Base-by-base conservation (phyloP, 306 rosid genomes). In the Parietaria judaica region DNA sequence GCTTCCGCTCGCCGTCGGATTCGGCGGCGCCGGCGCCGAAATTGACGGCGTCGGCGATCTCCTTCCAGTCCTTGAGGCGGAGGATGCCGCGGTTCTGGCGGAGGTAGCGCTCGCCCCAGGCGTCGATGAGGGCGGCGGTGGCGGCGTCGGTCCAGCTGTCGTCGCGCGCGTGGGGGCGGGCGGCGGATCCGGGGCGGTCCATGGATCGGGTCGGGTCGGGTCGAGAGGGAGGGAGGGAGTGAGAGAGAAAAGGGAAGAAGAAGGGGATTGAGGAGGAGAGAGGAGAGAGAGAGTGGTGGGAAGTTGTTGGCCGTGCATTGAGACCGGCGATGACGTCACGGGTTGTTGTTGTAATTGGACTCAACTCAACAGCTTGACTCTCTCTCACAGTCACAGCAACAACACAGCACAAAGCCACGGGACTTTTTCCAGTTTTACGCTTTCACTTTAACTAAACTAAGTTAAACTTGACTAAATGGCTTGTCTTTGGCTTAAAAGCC, bases 61-160 rank as follows among this genome's bases (percentile, higher is more conserved):
- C 83, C 64, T 72, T 66, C 86, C 86, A 81, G 69, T 81, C 83
- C 52, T 75, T 68, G 62, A 68, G 86, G 48, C 83, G 80, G 76
- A 81, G 86, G 50, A 74, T 72, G 8, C 86, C 78, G 15, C 80
- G 78, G 71, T 74, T 74, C 37, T 76, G 67, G 14, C 53, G 78
- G 61, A 78, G 51, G 45, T 65, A 81, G 17, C 83, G 76, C 56
- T 81, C 76, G 1, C 76, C 86, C 80, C 86, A 81, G 2, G 83
- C 76, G 14, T 70, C 70, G 66, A 74, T 78, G 16, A 81, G 71
- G 0, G 63, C 49, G 60, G 54, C 64, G 8, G 86, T 81, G 7
- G 82, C 82, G 11, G 65, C 76, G 13, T 77, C 83, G 55, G 76
- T 81, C 86, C 86, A 81, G 54, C 76, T 71, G 46, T 81, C 83